Conservation (phyloP, 1,284 basidiomycete species). For the Testicularia cyperi region DNA sequence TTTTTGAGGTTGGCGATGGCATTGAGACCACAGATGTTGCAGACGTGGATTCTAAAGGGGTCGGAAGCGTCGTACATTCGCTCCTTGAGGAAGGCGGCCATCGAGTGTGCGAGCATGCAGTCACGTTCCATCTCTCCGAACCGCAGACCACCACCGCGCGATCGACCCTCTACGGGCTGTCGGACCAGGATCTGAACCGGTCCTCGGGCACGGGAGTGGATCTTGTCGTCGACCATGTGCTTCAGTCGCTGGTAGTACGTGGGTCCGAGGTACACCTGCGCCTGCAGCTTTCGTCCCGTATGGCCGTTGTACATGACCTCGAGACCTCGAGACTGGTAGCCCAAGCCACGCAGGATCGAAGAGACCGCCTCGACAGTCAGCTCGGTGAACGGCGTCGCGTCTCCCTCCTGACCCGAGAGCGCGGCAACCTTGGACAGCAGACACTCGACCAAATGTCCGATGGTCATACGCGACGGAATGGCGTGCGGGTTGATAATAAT, state of each 20-base stretch:
- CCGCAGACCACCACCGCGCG: slow-evolving; percentile 95
- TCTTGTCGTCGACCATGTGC: slow-evolving; percentile 99
- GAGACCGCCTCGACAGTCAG: slow-evolving; percentile 82
- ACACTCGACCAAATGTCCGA: slow-evolving; percentile 99
- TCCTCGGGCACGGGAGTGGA: slow-evolving; percentile 93
- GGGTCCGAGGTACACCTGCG: slow-evolving; percentile 95
- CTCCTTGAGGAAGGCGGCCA: slow-evolving; percentile 81
- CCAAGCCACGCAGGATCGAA: slow-evolving; percentile 48
- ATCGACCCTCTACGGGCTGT: slow-evolving; percentile 98
- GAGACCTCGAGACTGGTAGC: slow-evolving; percentile 78
- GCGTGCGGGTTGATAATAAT: slow-evolving; percentile 99
- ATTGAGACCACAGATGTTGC: slow-evolving; percentile 56
- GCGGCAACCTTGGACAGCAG: slow-evolving; percentile 94
- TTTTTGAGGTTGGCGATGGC: slow-evolving; percentile 58
- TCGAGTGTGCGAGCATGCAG: slow-evolving; percentile 99
- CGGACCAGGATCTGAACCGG: slow-evolving; percentile 96
- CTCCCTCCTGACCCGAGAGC: slow-evolving; percentile 91
- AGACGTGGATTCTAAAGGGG: slow-evolving; percentile 58
- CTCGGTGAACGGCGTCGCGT: slow-evolving; percentile 97
- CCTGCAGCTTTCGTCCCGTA: slow-evolving; percentile 92
- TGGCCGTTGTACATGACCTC: slow-evolving; percentile 99
- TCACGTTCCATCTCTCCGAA: slow-evolving; percentile 99
- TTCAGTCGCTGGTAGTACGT: slow-evolving; percentile 99
- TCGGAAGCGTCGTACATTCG: slow-evolving; percentile 59
- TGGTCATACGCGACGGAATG: slow-evolving; percentile 99